A percentile compares a stretch with the other conserved stretches of the same genome.
Evolutionary conservation across 768 basidiomycete species (phyloP).

Genomic region (Podaxis sp.): DNA sequence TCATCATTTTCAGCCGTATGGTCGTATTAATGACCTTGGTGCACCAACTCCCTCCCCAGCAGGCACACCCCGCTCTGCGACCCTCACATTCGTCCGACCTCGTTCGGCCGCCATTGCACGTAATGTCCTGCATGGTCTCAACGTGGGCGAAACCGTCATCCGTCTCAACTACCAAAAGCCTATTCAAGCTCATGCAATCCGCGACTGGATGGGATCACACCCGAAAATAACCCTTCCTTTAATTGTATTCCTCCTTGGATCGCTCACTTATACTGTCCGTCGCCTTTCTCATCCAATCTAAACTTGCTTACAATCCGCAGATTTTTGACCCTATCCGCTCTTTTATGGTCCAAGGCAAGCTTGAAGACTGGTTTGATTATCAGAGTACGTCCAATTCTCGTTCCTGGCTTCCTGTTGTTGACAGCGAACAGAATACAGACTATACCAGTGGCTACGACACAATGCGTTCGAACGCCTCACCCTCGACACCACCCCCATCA

Average conservation of each 20-base stretch:
- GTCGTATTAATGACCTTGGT: constrained; percentile 68
- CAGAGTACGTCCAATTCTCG: constrained; percentile 43
- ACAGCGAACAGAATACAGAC: constrained; percentile 52
- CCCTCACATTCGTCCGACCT: constrained; percentile 58
- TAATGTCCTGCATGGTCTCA: constrained; percentile 73
- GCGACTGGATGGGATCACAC: constrained; percentile 84
- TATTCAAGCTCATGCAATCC: constrained; percentile 61
- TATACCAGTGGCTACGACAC: constrained; percentile 73
- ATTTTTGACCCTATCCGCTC: constrained; percentile 92
- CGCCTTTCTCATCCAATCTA: neutral
- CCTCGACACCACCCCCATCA: constrained; percentile 7
- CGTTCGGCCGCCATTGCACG: constrained; percentile 79
- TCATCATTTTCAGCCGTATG: constrained; percentile 56
- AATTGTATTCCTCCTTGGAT: constrained; percentile 85
- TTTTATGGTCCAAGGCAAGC: constrained; percentile 78
- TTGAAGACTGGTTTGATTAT: constrained; percentile 84
- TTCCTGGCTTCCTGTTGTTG: neutral
- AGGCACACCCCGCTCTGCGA: constrained; percentile 66
- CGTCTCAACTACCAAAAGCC: constrained; percentile 62
- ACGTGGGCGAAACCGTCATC: constrained; percentile 46
- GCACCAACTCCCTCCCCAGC: constrained; percentile 61
- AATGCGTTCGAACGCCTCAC: constrained; percentile 57
- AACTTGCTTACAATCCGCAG: constrained; percentile 35
- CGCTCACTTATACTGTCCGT: constrained; percentile 82
- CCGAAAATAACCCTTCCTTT: constrained; percentile 83